Evolutionary conservation across 805 yeast genomes (phyloP).

Genomic region (Diddensiella caesifluorescens): DNA sequence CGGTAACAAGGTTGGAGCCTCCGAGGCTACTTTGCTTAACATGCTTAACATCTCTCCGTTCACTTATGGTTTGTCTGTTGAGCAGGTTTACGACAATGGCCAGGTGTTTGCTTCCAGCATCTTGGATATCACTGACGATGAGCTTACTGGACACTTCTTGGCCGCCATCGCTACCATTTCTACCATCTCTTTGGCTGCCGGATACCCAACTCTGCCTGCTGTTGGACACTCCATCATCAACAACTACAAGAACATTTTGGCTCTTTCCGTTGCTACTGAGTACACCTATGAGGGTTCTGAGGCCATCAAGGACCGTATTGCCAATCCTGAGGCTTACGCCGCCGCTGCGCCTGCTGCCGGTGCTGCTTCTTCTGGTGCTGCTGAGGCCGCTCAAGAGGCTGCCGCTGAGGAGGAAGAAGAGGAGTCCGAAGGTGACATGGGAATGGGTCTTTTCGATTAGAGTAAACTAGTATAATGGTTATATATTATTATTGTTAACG

Average conservation of each 20-base stretch:
- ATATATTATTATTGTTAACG: too few relatives aligned
- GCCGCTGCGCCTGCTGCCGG: constrained; percentile 98
- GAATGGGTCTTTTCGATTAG: constrained; percentile 98
- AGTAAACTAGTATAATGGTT: constrained; percentile 15
- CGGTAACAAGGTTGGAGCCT: constrained; percentile 91
- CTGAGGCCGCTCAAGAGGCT: constrained; percentile 65
- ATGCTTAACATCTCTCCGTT: constrained; percentile 99
- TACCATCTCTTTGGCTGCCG: constrained; percentile 92
- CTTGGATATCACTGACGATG: constrained; percentile 98
- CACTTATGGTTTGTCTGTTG: constrained; percentile 96
- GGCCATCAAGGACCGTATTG: constrained; percentile 98
- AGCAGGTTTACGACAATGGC: constrained; percentile 97
- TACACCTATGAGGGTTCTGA: constrained; percentile 99
- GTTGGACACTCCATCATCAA: constrained; percentile 98
- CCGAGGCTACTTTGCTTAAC: constrained; percentile 98
- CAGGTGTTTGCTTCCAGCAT: constrained; percentile 95
- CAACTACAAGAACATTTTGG: constrained; percentile 98
- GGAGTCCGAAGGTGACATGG: constrained; percentile 71
- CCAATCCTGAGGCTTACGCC: constrained; percentile 99
- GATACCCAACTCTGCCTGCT: constrained; percentile 99
- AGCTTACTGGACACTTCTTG: constrained; percentile 86
- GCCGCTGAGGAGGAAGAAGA: constrained; percentile 72
- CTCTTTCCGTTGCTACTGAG: constrained; percentile 96
- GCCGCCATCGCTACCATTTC: constrained; percentile 92
- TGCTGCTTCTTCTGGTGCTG: constrained; percentile 57